Evolutionary conservation across 2,329 filamentous ascomycete genomes (phyloP), one percentile per base, ranked within the genome.

Genomic region (Aspergillus intermedius): DNA sequence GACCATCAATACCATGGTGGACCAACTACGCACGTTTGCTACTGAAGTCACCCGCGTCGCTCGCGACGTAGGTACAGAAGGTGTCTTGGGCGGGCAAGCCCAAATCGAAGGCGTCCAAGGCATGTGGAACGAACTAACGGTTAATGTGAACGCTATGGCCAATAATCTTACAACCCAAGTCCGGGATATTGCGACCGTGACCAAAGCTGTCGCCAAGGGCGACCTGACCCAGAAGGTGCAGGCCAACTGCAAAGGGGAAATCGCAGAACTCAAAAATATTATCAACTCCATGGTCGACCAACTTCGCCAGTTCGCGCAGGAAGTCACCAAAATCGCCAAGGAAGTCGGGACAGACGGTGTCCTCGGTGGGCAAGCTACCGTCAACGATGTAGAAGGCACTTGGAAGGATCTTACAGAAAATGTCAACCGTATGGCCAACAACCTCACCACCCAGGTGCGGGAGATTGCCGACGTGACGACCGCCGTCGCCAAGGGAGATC

Each of bases 271-370:
- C 64, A 98, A 98, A 73, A 91, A 90, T 51, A 97, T 93, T 42
- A 98, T 97, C 76, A 98, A 98, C 73, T 93, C 88, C 67, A 98
- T 98, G 91, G 91, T 98, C 57, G 93, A 96, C 68, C 93, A 96
- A 69, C 77, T 98, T 49, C 89, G 95, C 64, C 91, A 96, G 65
- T 97, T 97, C 66, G 93, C 93, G 8, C 87, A 90, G 64, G 91
- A 97, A 74, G 93, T 98, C 60, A 97, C 91, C 34, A 94, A 93
- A 70, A 87, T 98, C 63, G 91, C 91, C 34, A 86, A 89, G 67
- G 91, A 97, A 71, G 93, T 97, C 77, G 91, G 91, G 52, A 97
- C 93, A 1, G 91, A 98, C 69, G 91, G 91, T 60, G 84, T 90
- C 54, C 80, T 98, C 13, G 91, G 93, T 66, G 91, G 93, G 8